Percentiles rank a stretch among this genome's conserved stretches.
phyloP scores from a whole-genome alignment of 257 asterid species.

The Echites panduratus region DNA sequence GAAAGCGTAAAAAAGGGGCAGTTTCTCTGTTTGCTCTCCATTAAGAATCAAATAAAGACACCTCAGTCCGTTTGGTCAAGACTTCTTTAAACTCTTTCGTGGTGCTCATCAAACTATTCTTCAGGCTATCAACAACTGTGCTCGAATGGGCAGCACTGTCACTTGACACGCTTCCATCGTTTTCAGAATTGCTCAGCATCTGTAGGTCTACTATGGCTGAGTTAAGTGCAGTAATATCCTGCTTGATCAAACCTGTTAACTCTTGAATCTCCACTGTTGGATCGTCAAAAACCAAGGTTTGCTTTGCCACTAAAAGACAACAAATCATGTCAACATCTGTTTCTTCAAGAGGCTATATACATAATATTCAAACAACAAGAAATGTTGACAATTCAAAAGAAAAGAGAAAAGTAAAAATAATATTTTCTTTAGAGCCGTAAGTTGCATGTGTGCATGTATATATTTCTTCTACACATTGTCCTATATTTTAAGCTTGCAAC shows the following conservation, averaged over 20 bases:
- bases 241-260: constrained; percentile 56
- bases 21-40: constrained; percentile 2
- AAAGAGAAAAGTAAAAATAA: not conserved
- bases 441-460: not conserved
- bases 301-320: constrained; percentile 52
- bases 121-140: constrained; percentile 78
- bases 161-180: constrained; percentile 49
- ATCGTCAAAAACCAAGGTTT: constrained; percentile 77
- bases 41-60: not conserved
- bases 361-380: not conserved
- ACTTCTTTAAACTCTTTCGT: constrained; percentile 81
- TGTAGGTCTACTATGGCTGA: constrained; percentile 66
- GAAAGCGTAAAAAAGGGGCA: not conserved
- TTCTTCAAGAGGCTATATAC: not conserved
- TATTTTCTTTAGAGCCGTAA: too few species aligned
- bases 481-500: not conserved
- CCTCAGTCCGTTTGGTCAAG: constrained; percentile 71
- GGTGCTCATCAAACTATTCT: constrained; percentile 66
- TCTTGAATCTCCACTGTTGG: constrained; percentile 82
- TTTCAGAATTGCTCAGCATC: constrained; percentile 52
- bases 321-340: not conserved
- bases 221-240: constrained; percentile 62
- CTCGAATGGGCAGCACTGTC: constrained; percentile 74
- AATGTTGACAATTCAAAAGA: not conserved
- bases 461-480: not conserved